Evolutionary conservation across 1,139 yeast species (phyloP).

Genomic region (Pneumocystis wakefieldiae): DNA sequence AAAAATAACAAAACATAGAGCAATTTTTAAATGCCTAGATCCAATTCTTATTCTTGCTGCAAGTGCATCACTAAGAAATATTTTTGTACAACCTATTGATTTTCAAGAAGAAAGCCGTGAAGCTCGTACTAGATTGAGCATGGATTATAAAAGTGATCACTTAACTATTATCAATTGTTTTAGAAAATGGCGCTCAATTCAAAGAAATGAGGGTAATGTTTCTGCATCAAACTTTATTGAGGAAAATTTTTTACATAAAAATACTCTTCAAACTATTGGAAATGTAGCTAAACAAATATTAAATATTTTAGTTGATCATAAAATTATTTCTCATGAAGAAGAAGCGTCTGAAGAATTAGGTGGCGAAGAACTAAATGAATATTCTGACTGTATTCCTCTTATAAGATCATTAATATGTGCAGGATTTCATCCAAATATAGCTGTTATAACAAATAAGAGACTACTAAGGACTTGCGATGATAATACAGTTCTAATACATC

Average conservation of each 20-base stretch:
- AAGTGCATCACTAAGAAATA: slow-evolving; percentile 8
- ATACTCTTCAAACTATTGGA: slow-evolving; percentile 10
- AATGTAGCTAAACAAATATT: slow-evolving; percentile 13
- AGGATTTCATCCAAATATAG: slow-evolving; percentile 16
- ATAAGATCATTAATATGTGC: slow-evolving; percentile 13
- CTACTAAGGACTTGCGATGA: slow-evolving; percentile 13
- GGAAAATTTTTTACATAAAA: slow-evolving; percentile 10
- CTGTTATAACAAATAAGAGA: slow-evolving; percentile 9
- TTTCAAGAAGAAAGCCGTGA: slow-evolving; percentile 6
- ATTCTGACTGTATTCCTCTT: slow-evolving; percentile 12
- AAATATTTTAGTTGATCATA: slow-evolving; percentile 10
- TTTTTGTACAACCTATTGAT: slow-evolving; percentile 13
- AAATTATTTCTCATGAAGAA: neutral
- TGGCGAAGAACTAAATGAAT: slow-evolving; percentile 11
- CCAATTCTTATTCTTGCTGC: slow-evolving; percentile 16
- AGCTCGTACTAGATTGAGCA: slow-evolving; percentile 4
- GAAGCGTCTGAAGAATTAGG: slow-evolving; percentile 7
- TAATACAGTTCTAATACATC: slow-evolving; percentile 11
- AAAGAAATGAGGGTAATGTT: neutral
- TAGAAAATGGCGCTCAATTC: slow-evolving; percentile 2
- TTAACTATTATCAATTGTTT: slow-evolving; percentile 9
- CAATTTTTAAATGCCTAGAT: slow-evolving; percentile 17
- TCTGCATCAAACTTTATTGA: neutral
- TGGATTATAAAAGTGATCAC: slow-evolving; percentile 10
- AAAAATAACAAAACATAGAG: slow-evolving; percentile 1